Evolutionary conservation across 495 filamentous ascomycete genomes (phyloP).

Genomic region (Thermothielavioides terrestris): DNA sequence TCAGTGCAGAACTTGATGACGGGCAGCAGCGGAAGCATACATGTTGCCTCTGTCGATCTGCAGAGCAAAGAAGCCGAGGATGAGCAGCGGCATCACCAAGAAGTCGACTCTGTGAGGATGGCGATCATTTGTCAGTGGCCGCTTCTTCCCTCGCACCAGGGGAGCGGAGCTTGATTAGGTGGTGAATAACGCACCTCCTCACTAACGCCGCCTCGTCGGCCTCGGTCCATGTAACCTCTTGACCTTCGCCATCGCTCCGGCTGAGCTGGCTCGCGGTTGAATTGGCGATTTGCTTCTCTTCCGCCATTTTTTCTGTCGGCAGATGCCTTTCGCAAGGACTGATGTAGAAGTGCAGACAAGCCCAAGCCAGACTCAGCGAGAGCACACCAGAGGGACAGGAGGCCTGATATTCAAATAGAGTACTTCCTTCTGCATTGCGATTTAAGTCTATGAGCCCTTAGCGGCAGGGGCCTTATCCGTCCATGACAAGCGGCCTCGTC

Average conservation of each 20-base stretch:
- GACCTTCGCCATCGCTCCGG: slow-evolving; percentile 17
- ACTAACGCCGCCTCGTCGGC: slow-evolving; percentile 30
- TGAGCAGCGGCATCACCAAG: slow-evolving; percentile 43
- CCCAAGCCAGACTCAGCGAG: no score
- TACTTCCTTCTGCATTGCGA: no score
- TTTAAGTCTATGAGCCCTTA: no score
- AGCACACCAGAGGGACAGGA: no score
- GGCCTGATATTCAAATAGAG: no score
- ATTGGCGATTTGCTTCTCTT: slow-evolving; percentile 14
- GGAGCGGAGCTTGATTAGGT: no score
- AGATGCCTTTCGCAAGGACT: no score
- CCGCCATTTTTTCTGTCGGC: slow-evolving; percentile 8
- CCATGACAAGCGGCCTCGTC: no score
- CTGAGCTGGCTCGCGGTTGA: slow-evolving; percentile 14
- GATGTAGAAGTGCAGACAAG: background rate
- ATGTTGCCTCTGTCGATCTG: slow-evolving; percentile 44
- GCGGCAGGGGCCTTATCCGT: no score
- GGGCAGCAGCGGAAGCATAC: slow-evolving; percentile 2
- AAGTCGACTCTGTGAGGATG: slow-evolving; percentile 47
- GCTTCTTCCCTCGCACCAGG: no score
- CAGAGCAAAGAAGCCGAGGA: slow-evolving; percentile 50
- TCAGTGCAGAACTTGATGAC: background rate
- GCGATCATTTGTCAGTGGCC: background rate
- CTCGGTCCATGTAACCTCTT: slow-evolving; percentile 26
- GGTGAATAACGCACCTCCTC: slow-evolving; percentile 25